Conservation (phyloP, 2,329 filamentous ascomycete species). For the Colletotrichum shisoi region DNA sequence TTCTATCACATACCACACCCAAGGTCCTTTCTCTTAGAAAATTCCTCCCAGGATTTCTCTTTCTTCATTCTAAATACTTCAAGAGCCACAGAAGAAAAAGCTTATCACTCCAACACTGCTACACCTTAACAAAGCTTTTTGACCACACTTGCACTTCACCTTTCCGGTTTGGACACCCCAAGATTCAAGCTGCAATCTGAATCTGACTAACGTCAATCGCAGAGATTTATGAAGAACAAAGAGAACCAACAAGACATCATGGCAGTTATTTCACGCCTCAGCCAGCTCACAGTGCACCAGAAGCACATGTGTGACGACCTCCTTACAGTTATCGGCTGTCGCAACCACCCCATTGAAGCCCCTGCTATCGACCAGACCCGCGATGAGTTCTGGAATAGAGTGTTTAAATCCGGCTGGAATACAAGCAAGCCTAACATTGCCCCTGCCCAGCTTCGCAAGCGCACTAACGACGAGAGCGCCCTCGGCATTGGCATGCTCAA, state of each 20-base stretch:
- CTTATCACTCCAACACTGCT: no score
- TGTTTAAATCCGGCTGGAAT: slow-evolving; percentile 22
- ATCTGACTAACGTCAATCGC: neutral
- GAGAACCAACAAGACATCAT: neutral
- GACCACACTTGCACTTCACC: neutral
- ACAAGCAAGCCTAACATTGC: neutral
- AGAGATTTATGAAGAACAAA: neutral
- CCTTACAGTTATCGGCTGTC: neutral
- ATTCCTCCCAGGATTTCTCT: no score
- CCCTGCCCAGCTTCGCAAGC: slow-evolving; percentile 7
- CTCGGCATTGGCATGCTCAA: slow-evolving; percentile 29
- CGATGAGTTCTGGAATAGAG: slow-evolving; percentile 15
- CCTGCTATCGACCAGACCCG: slow-evolving; percentile 7
- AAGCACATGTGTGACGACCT: slow-evolving; percentile 25
- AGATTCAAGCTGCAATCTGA: no score
- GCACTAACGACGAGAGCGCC: slow-evolving; percentile 23
- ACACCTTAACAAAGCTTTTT: neutral
- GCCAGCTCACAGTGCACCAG: neutral
- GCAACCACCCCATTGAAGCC: slow-evolving; percentile 9
- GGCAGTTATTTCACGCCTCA: slow-evolving; percentile 7
- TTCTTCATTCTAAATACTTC: neutral
- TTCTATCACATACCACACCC: neutral
- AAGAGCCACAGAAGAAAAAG: neutral
- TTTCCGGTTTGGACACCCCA: neutral
- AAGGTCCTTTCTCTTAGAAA: neutral